phyloP scores from a whole-genome alignment of 2,329 filamentous ascomycete genomes.

The Dendrostoma leiphaemia region DNA sequence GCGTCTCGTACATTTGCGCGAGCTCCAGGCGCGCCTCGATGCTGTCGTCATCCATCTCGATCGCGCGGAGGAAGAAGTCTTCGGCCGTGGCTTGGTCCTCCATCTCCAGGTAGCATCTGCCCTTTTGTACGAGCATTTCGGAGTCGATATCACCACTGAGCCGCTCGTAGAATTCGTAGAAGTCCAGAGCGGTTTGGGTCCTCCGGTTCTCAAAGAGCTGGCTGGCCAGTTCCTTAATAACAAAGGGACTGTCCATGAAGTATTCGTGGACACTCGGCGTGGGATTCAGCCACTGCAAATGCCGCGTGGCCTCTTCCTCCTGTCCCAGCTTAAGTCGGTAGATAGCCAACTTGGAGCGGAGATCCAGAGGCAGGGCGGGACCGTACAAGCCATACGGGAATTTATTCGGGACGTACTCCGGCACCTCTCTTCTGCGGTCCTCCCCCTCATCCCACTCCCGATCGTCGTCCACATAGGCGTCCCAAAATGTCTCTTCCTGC shows the following conservation, averaged over 20 bases:
- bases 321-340: conserved; percentile 73
- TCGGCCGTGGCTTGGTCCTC: conserved; percentile 68
- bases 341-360: conserved; percentile 79
- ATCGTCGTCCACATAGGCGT: conserved; percentile 68
- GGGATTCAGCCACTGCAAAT: conserved; percentile 70
- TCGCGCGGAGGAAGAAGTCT: conserved; percentile 71
- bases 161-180: conserved; percentile 53
- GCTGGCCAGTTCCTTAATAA: conserved; percentile 68
- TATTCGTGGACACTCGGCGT: conserved; percentile 34
- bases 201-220: conserved; percentile 41
- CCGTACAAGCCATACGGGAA: conserved; percentile 65
- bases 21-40: conserved; percentile 77
- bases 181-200: conserved; percentile 46
- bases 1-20: conserved; percentile 79
- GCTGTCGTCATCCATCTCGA: conserved; percentile 68
- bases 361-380: conserved; percentile 70
- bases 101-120: conserved; percentile 66
- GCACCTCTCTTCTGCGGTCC: conserved; percentile 61
- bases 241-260: conserved; percentile 68
- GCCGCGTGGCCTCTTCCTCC: conserved; percentile 70
- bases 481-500: conserved; percentile 73
- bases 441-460: conserved; percentile 84
- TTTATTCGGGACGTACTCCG: conserved; percentile 55
- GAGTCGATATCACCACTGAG: conserved; percentile 50
- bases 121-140: conserved; percentile 53